Conservation (phyloP, 768 basidiomycete species). For the Pholiota molesta region DNA sequence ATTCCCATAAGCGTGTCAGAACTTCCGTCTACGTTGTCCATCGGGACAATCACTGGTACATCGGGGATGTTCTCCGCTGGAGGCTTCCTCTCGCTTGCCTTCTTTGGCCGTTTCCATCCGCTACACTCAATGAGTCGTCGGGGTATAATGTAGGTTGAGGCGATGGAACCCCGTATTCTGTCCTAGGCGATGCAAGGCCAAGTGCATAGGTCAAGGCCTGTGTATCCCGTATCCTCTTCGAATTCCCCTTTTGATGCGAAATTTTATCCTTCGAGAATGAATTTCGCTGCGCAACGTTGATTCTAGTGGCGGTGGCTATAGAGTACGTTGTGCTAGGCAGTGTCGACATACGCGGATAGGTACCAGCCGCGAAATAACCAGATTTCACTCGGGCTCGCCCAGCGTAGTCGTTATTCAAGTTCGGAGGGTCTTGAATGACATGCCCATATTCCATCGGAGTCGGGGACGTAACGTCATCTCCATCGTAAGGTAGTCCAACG, state of each 20-base stretch:
- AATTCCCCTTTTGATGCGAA: constrained; percentile 41
- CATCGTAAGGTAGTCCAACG: constrained; percentile 53
- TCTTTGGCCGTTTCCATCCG: constrained; percentile 23
- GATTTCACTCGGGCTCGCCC: constrained; percentile 73
- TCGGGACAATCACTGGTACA: constrained; percentile 23
- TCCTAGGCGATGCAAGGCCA: constrained; percentile 41
- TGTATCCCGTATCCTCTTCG: constrained; percentile 45
- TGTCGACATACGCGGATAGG: constrained; percentile 57
- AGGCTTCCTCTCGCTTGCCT: constrained; percentile 14
- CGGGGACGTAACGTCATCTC: constrained; percentile 53
- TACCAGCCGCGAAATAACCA: constrained; percentile 60
- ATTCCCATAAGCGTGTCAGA: constrained; percentile 53
- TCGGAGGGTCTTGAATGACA: constrained; percentile 25
- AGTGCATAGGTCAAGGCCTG: constrained; percentile 39
- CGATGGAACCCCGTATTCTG: constrained; percentile 39
- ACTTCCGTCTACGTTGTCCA: constrained; percentile 7
- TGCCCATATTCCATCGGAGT: constrained; percentile 27
- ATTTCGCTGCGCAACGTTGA: constrained; percentile 30
- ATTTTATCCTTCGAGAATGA: constrained; percentile 26
- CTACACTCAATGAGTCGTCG: constrained; percentile 66
- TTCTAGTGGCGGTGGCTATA: constrained; percentile 36
- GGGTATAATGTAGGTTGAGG: constrained; percentile 70
- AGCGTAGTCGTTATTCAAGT: constrained; percentile 35
- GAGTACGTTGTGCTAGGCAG: constrained; percentile 39
- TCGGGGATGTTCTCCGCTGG: constrained; percentile 18